Evolutionary conservation across 768 basidiomycete genomes (phyloP).

Genomic region (Stropharia rugosoannulata): DNA sequence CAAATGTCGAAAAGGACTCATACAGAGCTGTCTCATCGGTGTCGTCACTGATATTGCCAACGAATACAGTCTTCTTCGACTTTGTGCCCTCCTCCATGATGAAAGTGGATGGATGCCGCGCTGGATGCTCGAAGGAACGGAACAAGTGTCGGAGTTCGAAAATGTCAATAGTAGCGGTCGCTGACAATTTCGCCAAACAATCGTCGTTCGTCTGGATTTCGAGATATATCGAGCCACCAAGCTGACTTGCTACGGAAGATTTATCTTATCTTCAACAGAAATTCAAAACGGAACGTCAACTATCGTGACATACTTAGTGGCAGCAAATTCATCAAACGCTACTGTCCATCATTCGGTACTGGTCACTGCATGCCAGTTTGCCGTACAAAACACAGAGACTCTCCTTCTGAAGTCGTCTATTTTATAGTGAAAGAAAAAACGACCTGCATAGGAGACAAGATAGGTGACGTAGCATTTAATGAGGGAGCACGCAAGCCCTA

Average conservation of each 20-base stretch:
- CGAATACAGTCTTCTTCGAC: conserved; percentile 83
- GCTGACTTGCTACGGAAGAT: too few species aligned
- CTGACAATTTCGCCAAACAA: neutral
- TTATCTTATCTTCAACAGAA: too few species aligned
- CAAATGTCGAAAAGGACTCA: conserved; percentile 85
- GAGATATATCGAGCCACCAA: too few species aligned
- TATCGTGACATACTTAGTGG: neutral
- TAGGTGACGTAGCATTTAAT: too few species aligned
- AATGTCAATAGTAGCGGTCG: neutral
- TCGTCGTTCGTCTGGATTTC: too few species aligned
- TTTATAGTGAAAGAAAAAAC: too few species aligned
- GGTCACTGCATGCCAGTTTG: neutral
- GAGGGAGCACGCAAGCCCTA: too few species aligned
- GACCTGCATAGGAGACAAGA: too few species aligned
- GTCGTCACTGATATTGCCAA: conserved; percentile 82
- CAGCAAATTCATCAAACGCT: too few species aligned
- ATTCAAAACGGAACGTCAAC: too few species aligned
- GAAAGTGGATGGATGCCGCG: neutral
- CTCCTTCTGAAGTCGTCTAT: too few species aligned
- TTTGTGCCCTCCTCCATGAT: conserved; percentile 81
- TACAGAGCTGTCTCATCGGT: conserved; percentile 78
- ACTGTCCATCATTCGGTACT: too few species aligned
- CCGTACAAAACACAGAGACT: neutral
- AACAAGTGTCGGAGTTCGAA: conserved; percentile 6
- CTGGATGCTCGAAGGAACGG: neutral